Conservation (phyloP, 208 protist species). For the Trypanosoma brucei region DNA sequence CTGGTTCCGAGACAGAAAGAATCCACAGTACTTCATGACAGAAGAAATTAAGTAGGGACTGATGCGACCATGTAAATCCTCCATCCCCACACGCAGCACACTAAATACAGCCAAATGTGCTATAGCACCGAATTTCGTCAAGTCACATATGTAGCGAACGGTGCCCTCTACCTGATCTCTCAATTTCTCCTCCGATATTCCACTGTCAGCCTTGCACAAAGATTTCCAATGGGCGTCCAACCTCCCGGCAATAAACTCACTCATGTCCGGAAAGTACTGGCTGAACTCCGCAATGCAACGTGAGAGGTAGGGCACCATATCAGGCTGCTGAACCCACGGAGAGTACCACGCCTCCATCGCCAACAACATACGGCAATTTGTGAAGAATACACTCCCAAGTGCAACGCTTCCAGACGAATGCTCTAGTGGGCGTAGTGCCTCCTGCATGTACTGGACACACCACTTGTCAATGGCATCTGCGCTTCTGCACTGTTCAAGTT, state of each 20-base stretch:
- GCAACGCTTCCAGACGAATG: slow-evolving; percentile 1
- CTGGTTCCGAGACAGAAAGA: slow-evolving; percentile 19
- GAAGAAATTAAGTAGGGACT: slow-evolving; percentile 1
- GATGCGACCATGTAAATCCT: slow-evolving; percentile 8
- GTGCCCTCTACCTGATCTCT: background rate
- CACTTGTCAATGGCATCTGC: slow-evolving; percentile 13
- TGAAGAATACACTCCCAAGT: slow-evolving; percentile 18
- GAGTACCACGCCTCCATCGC: slow-evolving; percentile 15
- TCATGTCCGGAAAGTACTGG: slow-evolving; percentile 22
- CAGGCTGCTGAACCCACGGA: background rate
- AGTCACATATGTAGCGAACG: slow-evolving; percentile 20
- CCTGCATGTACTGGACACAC: slow-evolving; percentile 17
- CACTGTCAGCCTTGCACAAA: background rate
- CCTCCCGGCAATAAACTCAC: slow-evolving; percentile 1
- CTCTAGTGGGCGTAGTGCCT: slow-evolving; percentile 15
- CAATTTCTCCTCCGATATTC: background rate
- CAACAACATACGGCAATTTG: slow-evolving; percentile 23
- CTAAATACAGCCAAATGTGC: slow-evolving; percentile 1
- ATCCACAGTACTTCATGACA: slow-evolving; percentile 12
- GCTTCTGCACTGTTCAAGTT: slow-evolving; percentile 9
- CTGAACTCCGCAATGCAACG: slow-evolving; percentile 17
- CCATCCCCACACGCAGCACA: slow-evolving; percentile 2
- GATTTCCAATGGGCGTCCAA: slow-evolving; percentile 14
- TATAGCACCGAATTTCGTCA: slow-evolving; percentile 23
- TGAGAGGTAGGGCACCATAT: slow-evolving; percentile 10